Evolutionary conservation across 352 stramenopile genomes (phyloP).

Genomic region (Phytophthora macrochlamydospora): DNA sequence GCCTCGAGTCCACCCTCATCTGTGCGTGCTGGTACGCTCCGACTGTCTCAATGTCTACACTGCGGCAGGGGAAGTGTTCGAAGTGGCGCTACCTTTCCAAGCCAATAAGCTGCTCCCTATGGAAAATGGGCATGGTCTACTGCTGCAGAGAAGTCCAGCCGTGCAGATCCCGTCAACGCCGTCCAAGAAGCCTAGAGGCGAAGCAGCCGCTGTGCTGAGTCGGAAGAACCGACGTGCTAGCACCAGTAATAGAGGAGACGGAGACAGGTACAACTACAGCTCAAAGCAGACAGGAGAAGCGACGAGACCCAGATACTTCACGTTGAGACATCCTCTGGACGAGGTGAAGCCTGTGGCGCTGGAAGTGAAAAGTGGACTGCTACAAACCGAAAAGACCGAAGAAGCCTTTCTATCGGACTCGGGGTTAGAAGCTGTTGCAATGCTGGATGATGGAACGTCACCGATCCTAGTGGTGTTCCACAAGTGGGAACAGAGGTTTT

Average conservation of each 20-base stretch:
- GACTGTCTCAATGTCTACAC: slow-evolving; percentile 77
- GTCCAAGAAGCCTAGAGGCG: slow-evolving; percentile 35
- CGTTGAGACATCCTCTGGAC: slow-evolving; percentile 71
- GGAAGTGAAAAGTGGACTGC: background rate
- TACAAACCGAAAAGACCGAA: background rate
- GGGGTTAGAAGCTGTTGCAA: slow-evolving; percentile 54
- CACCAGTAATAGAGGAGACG: slow-evolving; percentile 44
- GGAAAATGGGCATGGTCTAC: slow-evolving; percentile 35
- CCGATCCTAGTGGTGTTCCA: slow-evolving; percentile 60
- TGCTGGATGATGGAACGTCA: slow-evolving; percentile 26
- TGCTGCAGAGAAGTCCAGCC: slow-evolving; percentile 66
- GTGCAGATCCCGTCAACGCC: slow-evolving; percentile 27
- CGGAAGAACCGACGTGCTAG: slow-evolving; percentile 39
- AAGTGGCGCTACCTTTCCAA: slow-evolving; percentile 78
- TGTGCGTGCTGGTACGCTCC: slow-evolving; percentile 70
- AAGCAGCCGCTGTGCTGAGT: slow-evolving; percentile 29
- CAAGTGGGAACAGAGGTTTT: slow-evolving; percentile 49
- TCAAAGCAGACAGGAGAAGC: slow-evolving; percentile 15
- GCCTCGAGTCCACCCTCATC: slow-evolving; percentile 26
- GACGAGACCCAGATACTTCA: slow-evolving; percentile 68
- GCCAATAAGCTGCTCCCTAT: slow-evolving; percentile 63
- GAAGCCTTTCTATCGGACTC: slow-evolving; percentile 54
- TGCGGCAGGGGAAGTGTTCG: slow-evolving; percentile 66
- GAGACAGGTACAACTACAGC: slow-evolving; percentile 37
- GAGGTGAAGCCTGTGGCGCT: slow-evolving; percentile 75